Evolutionary conservation across 2,329 filamentous ascomycete genomes (phyloP), one percentile per base, ranked within the genome.

Genomic region (Stemphylium beticola): DNA sequence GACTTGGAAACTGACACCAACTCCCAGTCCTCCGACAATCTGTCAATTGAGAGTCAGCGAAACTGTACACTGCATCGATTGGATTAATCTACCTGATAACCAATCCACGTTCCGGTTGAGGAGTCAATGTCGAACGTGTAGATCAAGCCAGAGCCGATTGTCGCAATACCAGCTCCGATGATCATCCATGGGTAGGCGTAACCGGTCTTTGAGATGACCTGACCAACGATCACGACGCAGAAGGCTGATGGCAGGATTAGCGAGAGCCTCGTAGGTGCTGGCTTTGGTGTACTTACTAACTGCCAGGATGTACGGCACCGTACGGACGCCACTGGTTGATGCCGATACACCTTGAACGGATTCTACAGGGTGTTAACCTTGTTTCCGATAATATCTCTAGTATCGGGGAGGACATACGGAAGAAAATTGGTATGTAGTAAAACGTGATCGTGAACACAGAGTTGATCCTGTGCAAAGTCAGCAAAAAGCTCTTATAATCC

Each of bases 351-450:
- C 68, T 4, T 52, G 41, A 0, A 52, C 49, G 1, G 49, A 52
- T 22, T 52, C 46, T 49, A n/a, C 9, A 9, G 4, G 26, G 11
- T 3, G 10, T 49, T 11, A 49, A 17, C 15, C 8, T 12, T 17
- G 10, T 14, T 26, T 5, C 7, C 10, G 9, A 3, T 14, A 33
- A 4, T 2, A 2, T 2, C 1, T 26, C 5, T 11, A 17, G 6
- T 6, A 12, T 10, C 4, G 10, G 24, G 14, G 63, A 57, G 4
- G 79, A 71, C 1, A 68, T 68, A 62, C 82, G 80, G 68, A 83
- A 83, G 61, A 80, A 82, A 18, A 83, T 78, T 3, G 80, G 80
- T 0, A 81, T 65, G 58, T 79, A 81, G 65, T 80, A 82, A 5
- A 81, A 53, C 4, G 50, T 60, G 1, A 77, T 41, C 6, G 77